phyloP scores from a whole-genome alignment of 148 eudicot genomes.

The Persicaria maculosa region DNA sequence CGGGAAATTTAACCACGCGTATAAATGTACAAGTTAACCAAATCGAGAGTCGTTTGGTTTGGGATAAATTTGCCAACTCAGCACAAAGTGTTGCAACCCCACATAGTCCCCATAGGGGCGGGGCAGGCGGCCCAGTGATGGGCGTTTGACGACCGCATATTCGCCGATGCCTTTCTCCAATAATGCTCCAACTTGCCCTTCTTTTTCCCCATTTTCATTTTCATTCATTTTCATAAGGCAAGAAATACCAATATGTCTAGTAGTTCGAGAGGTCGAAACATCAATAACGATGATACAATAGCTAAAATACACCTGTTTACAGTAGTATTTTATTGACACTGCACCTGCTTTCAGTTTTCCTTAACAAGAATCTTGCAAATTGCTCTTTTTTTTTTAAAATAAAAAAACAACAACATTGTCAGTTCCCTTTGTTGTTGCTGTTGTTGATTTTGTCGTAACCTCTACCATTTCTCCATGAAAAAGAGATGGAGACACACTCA shows the following conservation, averaged over 20 bases:
- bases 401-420: not conserved
- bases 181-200: not conserved
- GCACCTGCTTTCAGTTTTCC: too few relatives aligned
- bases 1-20: too few relatives aligned
- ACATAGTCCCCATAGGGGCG: not conserved
- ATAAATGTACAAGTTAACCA: too few relatives aligned
- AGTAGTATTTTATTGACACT: too few relatives aligned
- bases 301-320: too few relatives aligned
- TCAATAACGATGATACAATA: not conserved
- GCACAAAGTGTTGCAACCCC: not conserved
- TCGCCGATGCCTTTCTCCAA: not conserved
- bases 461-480: not conserved
- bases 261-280: too few relatives aligned
- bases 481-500: too few relatives aligned
- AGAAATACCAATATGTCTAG: too few relatives aligned
- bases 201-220: too few relatives aligned
- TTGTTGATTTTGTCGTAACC: not conserved
- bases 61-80: not conserved
- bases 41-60: too few relatives aligned
- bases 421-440: not conserved
- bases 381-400: not conserved
- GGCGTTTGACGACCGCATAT: not conserved
- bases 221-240: too few relatives aligned
- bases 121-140: not conserved
- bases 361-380: not conserved